Evolutionary conservation across 768 basidiomycete genomes (phyloP).

Genomic region (Cyathus striatus): DNA sequence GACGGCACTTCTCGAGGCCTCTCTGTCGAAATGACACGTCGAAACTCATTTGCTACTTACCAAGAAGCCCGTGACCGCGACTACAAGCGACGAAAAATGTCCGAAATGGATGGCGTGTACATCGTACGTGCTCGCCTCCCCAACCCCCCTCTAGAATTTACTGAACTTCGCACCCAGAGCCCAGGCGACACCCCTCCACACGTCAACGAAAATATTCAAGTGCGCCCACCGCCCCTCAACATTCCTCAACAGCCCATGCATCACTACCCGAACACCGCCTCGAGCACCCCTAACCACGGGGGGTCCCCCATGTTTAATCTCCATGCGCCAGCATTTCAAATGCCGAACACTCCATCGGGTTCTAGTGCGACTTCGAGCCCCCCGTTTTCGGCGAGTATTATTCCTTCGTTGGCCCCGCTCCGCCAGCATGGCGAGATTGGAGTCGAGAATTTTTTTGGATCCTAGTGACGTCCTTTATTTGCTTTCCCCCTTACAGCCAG

Average conservation of each 20-base stretch:
- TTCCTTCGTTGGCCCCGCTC: conserved; percentile 35
- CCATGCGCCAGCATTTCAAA: conserved; percentile 53
- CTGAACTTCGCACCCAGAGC: conserved; percentile 25
- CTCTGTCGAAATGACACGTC: conserved; percentile 38
- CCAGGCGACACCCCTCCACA: conserved; percentile 43
- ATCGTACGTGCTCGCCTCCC: conserved; percentile 28
- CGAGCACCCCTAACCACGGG: conserved; percentile 36
- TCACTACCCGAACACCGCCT: conserved; percentile 38
- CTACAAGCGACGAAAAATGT: conserved; percentile 57
- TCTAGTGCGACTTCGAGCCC: conserved; percentile 73
- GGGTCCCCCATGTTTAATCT: conserved; percentile 44
- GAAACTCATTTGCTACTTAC: conserved; percentile 40
- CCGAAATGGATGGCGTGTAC: conserved; percentile 46
- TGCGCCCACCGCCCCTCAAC: conserved; percentile 55
- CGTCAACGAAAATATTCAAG: conserved; percentile 21
- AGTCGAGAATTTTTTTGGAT: conserved; percentile 39
- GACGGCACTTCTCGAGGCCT: conserved; percentile 34
- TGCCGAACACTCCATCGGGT: conserved; percentile 67
- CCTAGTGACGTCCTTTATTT: conserved; percentile 47
- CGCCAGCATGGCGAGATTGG: conserved; percentile 17
- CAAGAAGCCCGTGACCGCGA: conserved; percentile 55
- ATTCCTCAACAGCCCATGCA: conserved; percentile 52
- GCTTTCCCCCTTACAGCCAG: conserved; percentile 52
- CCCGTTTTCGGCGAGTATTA: conserved; percentile 84
- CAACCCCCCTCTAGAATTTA: background rate